Conservation (phyloP, 208 protist genomes). For the Leishmania amazonensis region DNA sequence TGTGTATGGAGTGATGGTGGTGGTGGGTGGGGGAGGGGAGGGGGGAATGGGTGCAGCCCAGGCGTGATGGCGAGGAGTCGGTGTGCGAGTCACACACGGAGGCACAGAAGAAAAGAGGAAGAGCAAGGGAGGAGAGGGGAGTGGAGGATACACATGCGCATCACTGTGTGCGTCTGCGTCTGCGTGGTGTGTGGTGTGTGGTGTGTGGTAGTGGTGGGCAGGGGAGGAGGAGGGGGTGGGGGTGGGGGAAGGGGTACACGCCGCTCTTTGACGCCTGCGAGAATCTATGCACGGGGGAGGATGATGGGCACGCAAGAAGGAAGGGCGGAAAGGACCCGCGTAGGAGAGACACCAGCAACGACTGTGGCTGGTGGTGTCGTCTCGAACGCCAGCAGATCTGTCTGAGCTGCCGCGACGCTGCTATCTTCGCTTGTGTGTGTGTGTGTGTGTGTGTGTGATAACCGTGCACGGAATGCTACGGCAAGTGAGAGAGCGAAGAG, state of each 20-base stretch:
- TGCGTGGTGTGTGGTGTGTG: too few relatives aligned
- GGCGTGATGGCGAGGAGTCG: neutral
- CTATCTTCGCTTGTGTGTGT: neutral
- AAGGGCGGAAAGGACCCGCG: neutral
- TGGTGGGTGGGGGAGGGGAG: too few relatives aligned
- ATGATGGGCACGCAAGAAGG: neutral
- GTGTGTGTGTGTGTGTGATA: neutral
- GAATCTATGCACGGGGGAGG: neutral
- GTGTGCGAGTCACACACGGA: neutral
- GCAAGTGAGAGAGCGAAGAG: neutral
- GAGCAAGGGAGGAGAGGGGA: neutral
- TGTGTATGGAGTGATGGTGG: neutral
- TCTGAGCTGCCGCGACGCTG: neutral
- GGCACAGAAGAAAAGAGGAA: neutral
- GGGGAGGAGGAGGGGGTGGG: neutral
- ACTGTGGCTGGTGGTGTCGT: neutral
- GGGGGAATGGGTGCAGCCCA: neutral
- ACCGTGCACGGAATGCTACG: neutral
- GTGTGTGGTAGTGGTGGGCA: neutral
- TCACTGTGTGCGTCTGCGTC: neutral
- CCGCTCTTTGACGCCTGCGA: neutral
- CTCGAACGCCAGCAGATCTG: neutral
- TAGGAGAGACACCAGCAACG: neutral
- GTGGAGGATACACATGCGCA: neutral
- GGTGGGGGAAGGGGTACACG: neutral